Evolutionary conservation across 2,329 filamentous ascomycete genomes (phyloP).

Genomic region (Fusarium sublunatum): DNA sequence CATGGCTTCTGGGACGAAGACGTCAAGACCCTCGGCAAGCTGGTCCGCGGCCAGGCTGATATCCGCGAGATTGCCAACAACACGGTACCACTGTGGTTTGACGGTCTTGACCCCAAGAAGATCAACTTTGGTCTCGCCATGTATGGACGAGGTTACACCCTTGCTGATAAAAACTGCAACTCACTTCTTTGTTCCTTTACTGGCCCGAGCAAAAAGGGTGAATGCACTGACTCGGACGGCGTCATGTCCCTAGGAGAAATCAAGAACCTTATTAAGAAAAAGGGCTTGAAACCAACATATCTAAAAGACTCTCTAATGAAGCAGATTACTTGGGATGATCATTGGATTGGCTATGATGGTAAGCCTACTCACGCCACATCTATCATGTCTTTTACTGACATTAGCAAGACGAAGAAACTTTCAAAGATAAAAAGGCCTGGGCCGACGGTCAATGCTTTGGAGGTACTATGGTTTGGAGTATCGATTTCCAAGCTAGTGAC

Average conservation of each 20-base stretch:
- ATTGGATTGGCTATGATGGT: slow-evolving; percentile 41
- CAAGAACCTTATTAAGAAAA: slow-evolving; percentile 39
- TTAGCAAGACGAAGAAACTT: slow-evolving; percentile 33
- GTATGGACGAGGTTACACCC: slow-evolving; percentile 59
- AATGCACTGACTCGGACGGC: slow-evolving; percentile 45
- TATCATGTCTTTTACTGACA: too few relatives aligned
- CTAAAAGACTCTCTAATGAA: slow-evolving; percentile 16
- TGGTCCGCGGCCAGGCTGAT: slow-evolving; percentile 55
- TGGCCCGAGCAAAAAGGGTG: slow-evolving; percentile 40
- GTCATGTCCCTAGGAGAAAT: slow-evolving; percentile 49
- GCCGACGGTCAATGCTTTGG: slow-evolving; percentile 19
- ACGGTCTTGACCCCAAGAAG: slow-evolving; percentile 53
- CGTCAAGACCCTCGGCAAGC: slow-evolving; percentile 45
- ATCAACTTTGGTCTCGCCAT: slow-evolving; percentile 59
- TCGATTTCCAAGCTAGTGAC: slow-evolving; percentile 9
- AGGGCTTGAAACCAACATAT: slow-evolving; percentile 28
- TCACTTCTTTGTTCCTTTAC: slow-evolving; percentile 40
- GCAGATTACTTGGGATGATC: slow-evolving; percentile 36
- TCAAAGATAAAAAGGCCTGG: slow-evolving; percentile 12
- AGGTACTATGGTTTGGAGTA: slow-evolving; percentile 25
- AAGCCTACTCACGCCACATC: too few relatives aligned
- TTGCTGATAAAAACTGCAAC: slow-evolving; percentile 44
- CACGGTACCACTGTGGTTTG: slow-evolving; percentile 55
- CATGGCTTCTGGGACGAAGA: slow-evolving; percentile 56
- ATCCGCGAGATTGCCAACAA: slow-evolving; percentile 54